phyloP scores from a whole-genome alignment of 441 rosid species.

The Flueggea neowawraea region DNA sequence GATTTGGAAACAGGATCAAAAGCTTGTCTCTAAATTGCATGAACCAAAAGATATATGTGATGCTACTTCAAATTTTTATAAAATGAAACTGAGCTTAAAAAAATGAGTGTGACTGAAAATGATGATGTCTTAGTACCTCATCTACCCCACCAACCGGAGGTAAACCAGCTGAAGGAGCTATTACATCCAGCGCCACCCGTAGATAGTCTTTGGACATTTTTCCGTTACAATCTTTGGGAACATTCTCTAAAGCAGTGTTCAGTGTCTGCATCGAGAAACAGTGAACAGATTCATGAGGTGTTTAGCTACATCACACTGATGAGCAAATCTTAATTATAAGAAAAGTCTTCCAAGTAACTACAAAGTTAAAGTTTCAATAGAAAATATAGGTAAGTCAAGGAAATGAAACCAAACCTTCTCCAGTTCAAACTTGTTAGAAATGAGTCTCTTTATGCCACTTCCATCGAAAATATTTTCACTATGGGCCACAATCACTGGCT shows the following conservation, averaged over 20 bases:
- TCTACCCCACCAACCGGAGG: slow-evolving; percentile 84
- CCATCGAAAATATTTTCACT: slow-evolving; percentile 90
- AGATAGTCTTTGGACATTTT: slow-evolving; percentile 65
- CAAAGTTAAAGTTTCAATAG: neutral
- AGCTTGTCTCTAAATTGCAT: too few relatives aligned
- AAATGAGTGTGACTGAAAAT: neutral
- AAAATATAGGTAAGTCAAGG: neutral
- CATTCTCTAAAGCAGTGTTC: slow-evolving; percentile 47
- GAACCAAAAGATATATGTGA: too few relatives aligned
- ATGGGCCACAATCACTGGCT: slow-evolving; percentile 96
- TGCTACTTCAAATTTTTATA: too few relatives aligned
- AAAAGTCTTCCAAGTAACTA: neutral
- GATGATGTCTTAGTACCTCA: slow-evolving; percentile 39
- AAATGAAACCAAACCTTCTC: slow-evolving; percentile 59
- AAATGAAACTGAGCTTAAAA: too few relatives aligned
- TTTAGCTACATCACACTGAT: neutral
- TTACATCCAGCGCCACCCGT: slow-evolving; percentile 54
- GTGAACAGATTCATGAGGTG: too few relatives aligned
- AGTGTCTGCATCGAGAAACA: slow-evolving; percentile 40
- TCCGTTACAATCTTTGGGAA: slow-evolving; percentile 66
- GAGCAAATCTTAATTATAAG: neutral
- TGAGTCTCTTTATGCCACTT: slow-evolving; percentile 67
- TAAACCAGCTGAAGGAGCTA: slow-evolving; percentile 73
- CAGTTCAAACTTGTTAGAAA: slow-evolving; percentile 75
- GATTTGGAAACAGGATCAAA: too few relatives aligned